Evolutionary conservation across 2,329 filamentous ascomycete species (phyloP).

Genomic region (Elsinoe fawcettii): DNA sequence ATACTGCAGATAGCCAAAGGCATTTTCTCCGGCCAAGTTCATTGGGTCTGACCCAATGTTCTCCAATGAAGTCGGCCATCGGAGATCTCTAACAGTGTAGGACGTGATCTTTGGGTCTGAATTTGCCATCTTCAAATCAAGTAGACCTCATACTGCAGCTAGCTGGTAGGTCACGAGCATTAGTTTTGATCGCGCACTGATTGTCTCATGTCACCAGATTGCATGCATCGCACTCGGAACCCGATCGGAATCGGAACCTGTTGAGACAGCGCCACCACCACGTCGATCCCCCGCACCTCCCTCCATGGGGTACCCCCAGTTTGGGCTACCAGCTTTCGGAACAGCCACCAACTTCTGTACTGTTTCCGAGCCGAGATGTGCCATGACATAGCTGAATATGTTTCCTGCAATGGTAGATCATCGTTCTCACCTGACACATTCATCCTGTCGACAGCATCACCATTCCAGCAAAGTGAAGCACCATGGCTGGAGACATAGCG

Average conservation of each 20-base stretch:
- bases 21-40: conserved; percentile 91
- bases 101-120: not conserved
- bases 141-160: too few relatives aligned
- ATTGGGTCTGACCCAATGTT: conserved; percentile 94
- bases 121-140: not conserved
- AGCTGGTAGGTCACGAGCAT: not conserved
- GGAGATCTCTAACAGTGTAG: not conserved
- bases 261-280: not conserved
- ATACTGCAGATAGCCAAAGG: conserved; percentile 85
- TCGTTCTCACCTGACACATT: not conserved
- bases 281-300: not conserved
- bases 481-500: not conserved
- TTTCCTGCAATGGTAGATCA: not conserved
- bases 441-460: not conserved
- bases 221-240: not conserved
- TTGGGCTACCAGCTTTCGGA: not conserved
- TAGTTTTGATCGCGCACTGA: not conserved
- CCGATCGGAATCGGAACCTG: not conserved
- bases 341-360: not conserved
- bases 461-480: too few relatives aligned
- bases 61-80: conserved; percentile 64
- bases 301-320: not conserved
- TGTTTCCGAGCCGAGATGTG: not conserved
- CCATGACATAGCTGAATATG: not conserved
- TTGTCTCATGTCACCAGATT: too few relatives aligned